These are phyloP conservation scores for Mortierella sp. DNA, from an alignment of 371 early-diverging fungal genomes.

Conservation along the genomic window DNA sequence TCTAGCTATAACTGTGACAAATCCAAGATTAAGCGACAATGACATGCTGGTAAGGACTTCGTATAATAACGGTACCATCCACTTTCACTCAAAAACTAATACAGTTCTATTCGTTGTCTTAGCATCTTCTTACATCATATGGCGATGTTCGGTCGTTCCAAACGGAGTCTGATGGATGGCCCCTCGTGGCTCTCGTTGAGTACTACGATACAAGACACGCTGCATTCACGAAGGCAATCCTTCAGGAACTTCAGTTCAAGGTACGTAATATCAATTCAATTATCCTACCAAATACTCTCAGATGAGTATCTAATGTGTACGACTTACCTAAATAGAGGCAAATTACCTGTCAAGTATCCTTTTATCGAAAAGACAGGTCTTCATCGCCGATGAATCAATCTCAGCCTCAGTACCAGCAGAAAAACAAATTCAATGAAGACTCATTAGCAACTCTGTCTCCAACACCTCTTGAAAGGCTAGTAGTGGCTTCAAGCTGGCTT, in stretches of 20 bases:
- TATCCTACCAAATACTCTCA: neutral
- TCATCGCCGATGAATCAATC: neutral
- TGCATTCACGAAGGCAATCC: constrained; percentile 22
- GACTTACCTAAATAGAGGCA: constrained; percentile 1
- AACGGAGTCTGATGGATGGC: constrained; percentile 18
- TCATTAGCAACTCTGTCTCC: neutral
- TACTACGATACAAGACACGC: constrained; percentile 59
- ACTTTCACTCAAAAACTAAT: neutral
- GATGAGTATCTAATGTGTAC: neutral
- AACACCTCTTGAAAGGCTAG: neutral
- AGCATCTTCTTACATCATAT: constrained; percentile 26
- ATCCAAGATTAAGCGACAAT: constrained; percentile 27
- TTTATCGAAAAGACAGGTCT: constrained; percentile 3
- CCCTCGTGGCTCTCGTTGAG: constrained; percentile 36
- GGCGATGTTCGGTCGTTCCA: constrained; percentile 43
- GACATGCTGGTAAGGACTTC: constrained; percentile 35
- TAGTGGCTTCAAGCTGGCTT: neutral
- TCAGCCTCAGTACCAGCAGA: neutral
- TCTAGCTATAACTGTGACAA: constrained; percentile 13
- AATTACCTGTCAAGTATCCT: constrained; percentile 26
- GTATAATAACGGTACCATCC: neutral
- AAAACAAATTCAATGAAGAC: neutral
- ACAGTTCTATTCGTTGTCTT: neutral
- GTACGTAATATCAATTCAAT: constrained; percentile 11
- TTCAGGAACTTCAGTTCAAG: constrained; percentile 34